Conservation (phyloP, 768 basidiomycete species). For the Trametes elegans region DNA sequence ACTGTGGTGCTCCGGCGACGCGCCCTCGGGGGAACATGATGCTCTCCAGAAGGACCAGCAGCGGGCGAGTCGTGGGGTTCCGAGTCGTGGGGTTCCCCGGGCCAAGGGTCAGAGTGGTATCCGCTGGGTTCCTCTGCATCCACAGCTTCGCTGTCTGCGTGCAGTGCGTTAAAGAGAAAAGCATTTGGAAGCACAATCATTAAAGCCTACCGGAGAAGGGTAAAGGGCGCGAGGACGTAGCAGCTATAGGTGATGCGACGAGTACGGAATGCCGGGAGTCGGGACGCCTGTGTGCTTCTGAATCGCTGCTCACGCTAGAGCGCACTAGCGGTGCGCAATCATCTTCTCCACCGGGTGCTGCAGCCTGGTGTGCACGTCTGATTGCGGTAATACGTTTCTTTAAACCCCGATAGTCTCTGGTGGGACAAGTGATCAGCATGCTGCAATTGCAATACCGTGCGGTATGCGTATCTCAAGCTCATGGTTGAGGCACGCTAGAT, state of each 20-base stretch:
- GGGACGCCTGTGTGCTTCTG: background rate
- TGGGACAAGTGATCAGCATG: too few species aligned
- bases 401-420: slow-evolving; percentile 69
- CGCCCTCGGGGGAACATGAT: background rate
- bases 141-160: too few species aligned
- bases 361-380: slow-evolving; percentile 27
- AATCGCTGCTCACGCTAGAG: background rate
- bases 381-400: slow-evolving; percentile 66
- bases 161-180: too few species aligned
- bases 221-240: background rate
- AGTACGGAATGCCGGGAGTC: background rate
- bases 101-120: background rate
- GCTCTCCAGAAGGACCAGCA: background rate
- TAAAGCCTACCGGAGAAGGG: too few species aligned
- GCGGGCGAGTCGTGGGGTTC: background rate
- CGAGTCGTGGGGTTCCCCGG: background rate
- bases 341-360: background rate
- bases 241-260: background rate
- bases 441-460: too few species aligned
- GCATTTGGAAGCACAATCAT: too few species aligned
- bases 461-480: too few species aligned
- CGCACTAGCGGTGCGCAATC: slow-evolving; percentile 9
- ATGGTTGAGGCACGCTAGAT: too few species aligned
- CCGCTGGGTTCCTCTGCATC: background rate
- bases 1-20: slow-evolving; percentile 7